phyloP scores from a whole-genome alignment of 352 stramenopile genomes.

The Phytophthora gonapodyides region DNA sequence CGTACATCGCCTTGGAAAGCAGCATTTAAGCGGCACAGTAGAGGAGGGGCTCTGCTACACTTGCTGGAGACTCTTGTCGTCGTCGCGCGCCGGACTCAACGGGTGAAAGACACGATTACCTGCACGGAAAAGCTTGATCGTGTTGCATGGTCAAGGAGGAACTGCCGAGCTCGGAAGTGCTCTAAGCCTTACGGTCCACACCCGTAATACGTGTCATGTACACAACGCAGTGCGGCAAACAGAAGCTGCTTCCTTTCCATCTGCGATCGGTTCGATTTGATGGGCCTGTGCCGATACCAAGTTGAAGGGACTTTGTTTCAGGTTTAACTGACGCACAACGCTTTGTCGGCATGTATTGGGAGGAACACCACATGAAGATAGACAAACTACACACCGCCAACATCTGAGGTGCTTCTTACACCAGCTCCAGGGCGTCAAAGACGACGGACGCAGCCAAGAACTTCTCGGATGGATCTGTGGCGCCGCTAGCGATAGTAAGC shows the following conservation, averaged over 20 bases:
- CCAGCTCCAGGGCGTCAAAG: constrained; percentile 56
- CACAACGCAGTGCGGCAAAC: background rate
- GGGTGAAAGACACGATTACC: constrained; percentile 14
- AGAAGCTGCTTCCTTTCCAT: constrained; percentile 13
- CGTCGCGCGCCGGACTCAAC: constrained; percentile 1
- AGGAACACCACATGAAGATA: too few species aligned
- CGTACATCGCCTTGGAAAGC: constrained; percentile 8
- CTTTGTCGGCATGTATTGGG: too few species aligned
- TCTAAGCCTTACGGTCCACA: too few species aligned
- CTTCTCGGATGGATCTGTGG: constrained; percentile 39
- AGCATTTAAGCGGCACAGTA: constrained; percentile 10
- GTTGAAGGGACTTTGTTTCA: too few species aligned
- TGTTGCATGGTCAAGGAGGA: background rate
- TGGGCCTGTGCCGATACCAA: background rate
- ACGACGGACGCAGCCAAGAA: constrained; percentile 51
- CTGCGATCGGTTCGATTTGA: constrained; percentile 16
- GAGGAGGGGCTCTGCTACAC: constrained; percentile 1
- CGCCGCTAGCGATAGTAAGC: constrained; percentile 49
- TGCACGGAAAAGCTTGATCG: constrained; percentile 9
- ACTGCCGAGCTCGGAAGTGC: background rate
- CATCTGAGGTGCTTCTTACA: constrained; percentile 12
- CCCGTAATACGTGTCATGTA: too few species aligned
- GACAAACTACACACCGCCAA: too few species aligned
- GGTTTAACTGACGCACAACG: too few species aligned
- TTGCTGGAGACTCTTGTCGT: too few species aligned